Base-by-base conservation (phyloP, 2,329 filamentous ascomycete genomes). In the Ascochyta viciae-villosae region DNA sequence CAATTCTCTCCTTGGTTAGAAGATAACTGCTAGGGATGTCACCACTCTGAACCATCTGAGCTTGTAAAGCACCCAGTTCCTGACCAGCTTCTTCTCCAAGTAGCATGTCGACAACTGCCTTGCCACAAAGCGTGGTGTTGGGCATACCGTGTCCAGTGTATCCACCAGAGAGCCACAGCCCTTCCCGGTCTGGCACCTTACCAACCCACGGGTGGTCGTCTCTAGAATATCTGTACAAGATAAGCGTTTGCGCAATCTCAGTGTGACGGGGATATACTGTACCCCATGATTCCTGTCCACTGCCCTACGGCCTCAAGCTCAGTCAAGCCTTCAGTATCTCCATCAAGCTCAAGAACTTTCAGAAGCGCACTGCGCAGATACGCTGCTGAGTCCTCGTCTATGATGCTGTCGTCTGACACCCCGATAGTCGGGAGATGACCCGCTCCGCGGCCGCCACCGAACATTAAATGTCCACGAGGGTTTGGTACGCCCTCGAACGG, bases 201-300 rank as follows among this genome's bases (percentile, higher is more conserved):
- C 90, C 90, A 2, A 93, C 87, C 87, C 87, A 92, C 0, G 90
- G 89, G 46, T 82, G 74, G 0, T 82, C 78, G 70, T 93, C 90
- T 15, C 29, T 31, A 31, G 29, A 31, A 15, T 31, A 31, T 31
- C 29, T 31, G 29, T 31, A 31, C 13, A 12, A 31, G 29, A 31
- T 31, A 5, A 31, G 29, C 29, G 13, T 26, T 31, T 31, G 29
- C 29, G 29, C 29, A 13, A 31, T 31, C 29, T 13, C 29, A 6
- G 29, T 15, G 29, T 31, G 10, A 2, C 10, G 29, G 10, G 29
- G 12, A 31, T 31, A 13, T 31, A 9, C 13, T 60, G 73, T 86
- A 92, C 0, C 88, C 90, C 90, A 92, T 93, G 63, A 92, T 89
- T 0, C 90, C 90, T 1, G 88, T 90, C 90, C 90, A 94, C 69